Evolutionary conservation across 2,329 filamentous ascomycete genomes (phyloP), one percentile per base, ranked within the genome.

Genomic region (Tolypocladium album): DNA sequence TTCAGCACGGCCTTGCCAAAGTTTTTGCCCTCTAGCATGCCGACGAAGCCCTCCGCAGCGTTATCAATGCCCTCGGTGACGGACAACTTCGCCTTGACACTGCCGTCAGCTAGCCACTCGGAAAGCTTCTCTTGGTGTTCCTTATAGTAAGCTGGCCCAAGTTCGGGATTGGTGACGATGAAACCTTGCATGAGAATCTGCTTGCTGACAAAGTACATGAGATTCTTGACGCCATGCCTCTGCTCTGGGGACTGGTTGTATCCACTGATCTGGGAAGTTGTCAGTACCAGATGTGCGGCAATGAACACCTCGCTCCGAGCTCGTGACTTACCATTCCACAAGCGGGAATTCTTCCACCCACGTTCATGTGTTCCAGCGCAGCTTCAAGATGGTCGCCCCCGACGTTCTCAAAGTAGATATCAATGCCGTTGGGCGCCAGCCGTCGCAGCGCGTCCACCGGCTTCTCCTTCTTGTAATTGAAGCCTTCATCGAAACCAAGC

Each of bases 391-490:
- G 79, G 39, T 80, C 79, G 7, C 79, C 79, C 13, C 79, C 80
- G 5, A 83, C 80, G 59, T 82, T 82, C 63, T 82, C 80, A 61
- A 75, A 82, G 71, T 81, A 81, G 24, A 82, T 90, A 68, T 95
- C 90, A 63, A 95, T 82, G 5, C 90, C 90, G 15, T 91, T 74
- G 0, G 90, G 89, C 0, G 88, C 88, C 22, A 94, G 79, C 61
- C 88, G 81, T 64, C 78, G 74, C 60, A 95, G 79, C 0, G 89
- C 90, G 13, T 87, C 86, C 0, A 74, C 69, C 0, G 89, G 82
- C 65, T 81, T 83, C 76, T 94, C 89, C 65, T 84, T 92, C 82
- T 94, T 93, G 81, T 95, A 95, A 79, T 95, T 94, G 77, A 93
- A 94, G 11, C 86, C 90, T 20, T 65, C 75, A 59, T 83, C 79